Evolutionary conservation across 805 yeast genomes (phyloP).

Genomic region (Teunomyces barrocoloradensis): DNA sequence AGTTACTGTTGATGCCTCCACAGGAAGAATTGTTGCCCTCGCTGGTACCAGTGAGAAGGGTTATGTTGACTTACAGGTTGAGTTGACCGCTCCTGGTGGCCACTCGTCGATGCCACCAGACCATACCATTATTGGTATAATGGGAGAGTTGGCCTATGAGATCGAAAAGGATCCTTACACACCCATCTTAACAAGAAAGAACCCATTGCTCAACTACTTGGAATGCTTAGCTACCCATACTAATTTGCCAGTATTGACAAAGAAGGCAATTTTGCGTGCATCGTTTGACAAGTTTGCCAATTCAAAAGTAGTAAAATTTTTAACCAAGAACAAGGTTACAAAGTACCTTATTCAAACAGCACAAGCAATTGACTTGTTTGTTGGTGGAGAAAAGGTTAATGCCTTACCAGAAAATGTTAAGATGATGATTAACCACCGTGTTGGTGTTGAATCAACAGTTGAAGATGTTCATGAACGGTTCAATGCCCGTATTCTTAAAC

Average conservation of each 20-base stretch:
- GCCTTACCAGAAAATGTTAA: slow-evolving; percentile 37
- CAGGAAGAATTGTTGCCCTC: slow-evolving; percentile 56
- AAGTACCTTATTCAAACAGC: slow-evolving; percentile 32
- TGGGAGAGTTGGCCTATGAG: slow-evolving; percentile 54
- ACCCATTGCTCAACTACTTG: slow-evolving; percentile 57
- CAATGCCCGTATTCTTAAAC: slow-evolving; percentile 16
- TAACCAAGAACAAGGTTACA: slow-evolving; percentile 17
- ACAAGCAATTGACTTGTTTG: slow-evolving; percentile 32
- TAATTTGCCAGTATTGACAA: slow-evolving; percentile 19
- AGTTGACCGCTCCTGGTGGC: slow-evolving; percentile 66
- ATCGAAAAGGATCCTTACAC: slow-evolving; percentile 59
- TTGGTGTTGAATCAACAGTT: slow-evolving; percentile 29
- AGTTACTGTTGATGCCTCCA: slow-evolving; percentile 23
- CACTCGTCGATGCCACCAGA: slow-evolving; percentile 81
- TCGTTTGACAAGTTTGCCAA: slow-evolving; percentile 36
- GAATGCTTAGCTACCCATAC: slow-evolving; percentile 60
- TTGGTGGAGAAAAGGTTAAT: slow-evolving; percentile 41
- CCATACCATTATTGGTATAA: slow-evolving; percentile 76
- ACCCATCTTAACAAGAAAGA: slow-evolving; percentile 45
- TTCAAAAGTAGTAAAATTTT: slow-evolving; percentile 18
- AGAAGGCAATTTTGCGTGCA: slow-evolving; percentile 34
- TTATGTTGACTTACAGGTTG: slow-evolving; percentile 46
- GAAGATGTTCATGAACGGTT: slow-evolving; percentile 21
- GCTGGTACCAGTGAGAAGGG: slow-evolving; percentile 48
- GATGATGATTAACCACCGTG: slow-evolving; percentile 34